Base-by-base conservation (phyloP, 169 alveolate species). In the Cardiosporidium cionae region DNA sequence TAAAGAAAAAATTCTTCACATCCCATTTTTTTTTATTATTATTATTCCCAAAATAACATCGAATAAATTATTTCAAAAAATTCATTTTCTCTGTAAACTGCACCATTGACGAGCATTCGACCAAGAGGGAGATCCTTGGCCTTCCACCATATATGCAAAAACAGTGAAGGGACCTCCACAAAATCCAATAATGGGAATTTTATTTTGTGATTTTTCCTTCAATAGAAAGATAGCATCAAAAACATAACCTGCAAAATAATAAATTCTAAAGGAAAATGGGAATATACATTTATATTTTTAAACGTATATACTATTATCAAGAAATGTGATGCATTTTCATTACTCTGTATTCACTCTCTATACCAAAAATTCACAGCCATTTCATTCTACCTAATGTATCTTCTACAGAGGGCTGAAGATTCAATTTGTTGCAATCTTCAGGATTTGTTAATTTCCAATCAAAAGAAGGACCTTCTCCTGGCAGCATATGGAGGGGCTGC, bases 101-200 rank as follows among this genome's bases (percentile, higher is more conserved):
- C 58, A 44, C 58, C 58, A 44, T 44, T 44, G 16, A 16, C 54
- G 16, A 16, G 16, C 25, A 44, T 63, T 9, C 66, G 64, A 70
- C 85, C 72, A 88, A 28, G 74, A 76, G 32, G 83, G 72, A 58
- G 80, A 52, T 29, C 89, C 82, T n/a, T 69, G 71, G 3, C 92
- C 92, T 74, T 90, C 92, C 0, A 88, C 80, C 88, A 90, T 79
- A 72, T 88, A 90, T 22, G 86, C 76, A 33, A 89, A 67, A 31
- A 90, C 70, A 5, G 93, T 86, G 77, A 86, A 85, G 22, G 95
- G 95, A 0, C 91, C 92, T 6, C 95, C 95, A 6, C 81, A 68
- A 66, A 90, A 90, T 28, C 95, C 95, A 34, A 90, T 69, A 25
- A 90, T 36, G 36, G 95, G 92, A 0, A 88, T 85, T 16, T 62